A percentile compares a stretch with the other conserved stretches of the same genome.
These are phyloP conservation scores for Senecio squalidus DNA, from an alignment of 140 eudicot species.

Conservation along the genomic window DNA sequence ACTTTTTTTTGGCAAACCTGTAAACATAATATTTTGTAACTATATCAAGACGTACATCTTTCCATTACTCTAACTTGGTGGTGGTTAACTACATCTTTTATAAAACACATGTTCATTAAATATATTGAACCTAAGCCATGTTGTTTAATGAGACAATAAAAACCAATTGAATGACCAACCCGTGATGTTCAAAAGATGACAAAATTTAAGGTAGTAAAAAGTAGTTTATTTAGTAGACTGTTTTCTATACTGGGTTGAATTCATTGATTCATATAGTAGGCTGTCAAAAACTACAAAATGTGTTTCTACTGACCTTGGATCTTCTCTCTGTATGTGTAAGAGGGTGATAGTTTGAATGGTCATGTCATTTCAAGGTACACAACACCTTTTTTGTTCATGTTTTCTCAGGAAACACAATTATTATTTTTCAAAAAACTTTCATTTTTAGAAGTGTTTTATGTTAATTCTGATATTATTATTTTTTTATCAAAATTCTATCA, in stretches of 20 bases:
- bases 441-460: constrained; percentile 25
- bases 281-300: constrained; percentile 40
- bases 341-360: constrained; percentile 31
- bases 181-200: constrained; percentile 25
- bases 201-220: constrained; percentile 32
- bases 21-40: no score
- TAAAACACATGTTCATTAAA: no score
- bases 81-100: no score
- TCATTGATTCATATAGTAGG: constrained; percentile 21
- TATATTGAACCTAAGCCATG: no score
- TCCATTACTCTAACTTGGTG: no score
- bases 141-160: constrained; percentile 4
- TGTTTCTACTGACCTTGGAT: constrained; percentile 34
- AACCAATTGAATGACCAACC: background rate
- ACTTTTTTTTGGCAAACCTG: no score
- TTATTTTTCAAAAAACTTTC: constrained; percentile 16
- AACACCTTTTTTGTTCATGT: constrained; percentile 33
- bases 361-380: constrained; percentile 38
- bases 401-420: constrained; percentile 30
- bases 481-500: constrained; percentile 14
- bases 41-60: no score
- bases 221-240: constrained; percentile 26
- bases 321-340: constrained; percentile 34
- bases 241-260: no score
- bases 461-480: background rate